Evolutionary conservation across 495 filamentous ascomycete genomes (phyloP).

Genomic region (Penicillium pancosmium): DNA sequence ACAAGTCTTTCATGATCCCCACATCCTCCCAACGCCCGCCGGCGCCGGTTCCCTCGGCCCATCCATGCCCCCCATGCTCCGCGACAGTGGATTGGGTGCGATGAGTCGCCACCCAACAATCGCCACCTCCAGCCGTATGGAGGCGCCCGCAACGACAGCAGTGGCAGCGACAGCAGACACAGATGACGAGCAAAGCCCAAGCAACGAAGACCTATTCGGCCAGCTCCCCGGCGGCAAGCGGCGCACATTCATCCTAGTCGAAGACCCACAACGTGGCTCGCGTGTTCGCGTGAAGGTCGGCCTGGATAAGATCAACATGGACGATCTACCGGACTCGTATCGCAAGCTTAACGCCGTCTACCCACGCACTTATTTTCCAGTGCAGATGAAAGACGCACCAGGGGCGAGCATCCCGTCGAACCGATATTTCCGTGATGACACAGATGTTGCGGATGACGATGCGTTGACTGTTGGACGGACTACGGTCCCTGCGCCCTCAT

Average conservation of each 20-base stretch:
- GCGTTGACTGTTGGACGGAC: constrained; percentile 51
- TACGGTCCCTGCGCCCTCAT: constrained; percentile 70
- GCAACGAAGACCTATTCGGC: constrained; percentile 73
- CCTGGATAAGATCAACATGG: constrained; percentile 84
- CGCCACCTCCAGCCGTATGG: constrained; percentile 41
- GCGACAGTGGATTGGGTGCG: constrained; percentile 63
- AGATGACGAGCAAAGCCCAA: constrained; percentile 48
- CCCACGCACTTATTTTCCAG: constrained; percentile 84
- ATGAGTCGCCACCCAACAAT: constrained; percentile 48
- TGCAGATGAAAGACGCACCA: constrained; percentile 81
- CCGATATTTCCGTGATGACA: constrained; percentile 66
- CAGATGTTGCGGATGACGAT: constrained; percentile 58
- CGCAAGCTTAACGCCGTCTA: constrained; percentile 85
- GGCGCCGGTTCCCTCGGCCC: constrained; percentile 45
- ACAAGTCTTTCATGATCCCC: constrained; percentile 79
- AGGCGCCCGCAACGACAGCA: constrained; percentile 3
- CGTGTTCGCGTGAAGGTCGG: constrained; percentile 86
- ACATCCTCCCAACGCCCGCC: constrained; percentile 60
- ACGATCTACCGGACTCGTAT: constrained; percentile 93
- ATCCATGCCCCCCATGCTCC: constrained; percentile 70
- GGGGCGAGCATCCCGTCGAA: constrained; percentile 61
- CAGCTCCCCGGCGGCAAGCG: constrained; percentile 84
- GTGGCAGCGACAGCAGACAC: constrained; percentile 26
- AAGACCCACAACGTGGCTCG: constrained; percentile 75
- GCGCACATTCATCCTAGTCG: constrained; percentile 94